A percentile compares a stretch with the other conserved stretches of the same genome.
Conservation (phyloP, 257 asterid genomes). For the Lycium barbarum region DNA sequence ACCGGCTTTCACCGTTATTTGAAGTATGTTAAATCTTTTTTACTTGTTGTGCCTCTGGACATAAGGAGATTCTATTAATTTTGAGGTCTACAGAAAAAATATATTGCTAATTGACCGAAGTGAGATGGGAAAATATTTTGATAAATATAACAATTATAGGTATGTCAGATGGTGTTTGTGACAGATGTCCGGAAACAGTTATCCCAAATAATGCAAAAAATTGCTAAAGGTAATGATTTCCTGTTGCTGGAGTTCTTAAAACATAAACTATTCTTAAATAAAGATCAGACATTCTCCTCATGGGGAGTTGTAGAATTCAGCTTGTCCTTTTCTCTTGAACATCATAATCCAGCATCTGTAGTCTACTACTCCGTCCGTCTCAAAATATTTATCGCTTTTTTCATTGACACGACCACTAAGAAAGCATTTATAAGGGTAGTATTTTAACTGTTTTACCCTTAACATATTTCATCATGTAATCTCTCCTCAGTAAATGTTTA, state of each 20-base stretch:
- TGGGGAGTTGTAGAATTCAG: neutral
- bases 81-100: slow-evolving; percentile 15
- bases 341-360: neutral
- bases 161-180: slow-evolving; percentile 88
- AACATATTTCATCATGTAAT: too few relatives aligned
- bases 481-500: too few relatives aligned
- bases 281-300: neutral
- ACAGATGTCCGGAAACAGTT: slow-evolving; percentile 79
- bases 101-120: slow-evolving; percentile 32
- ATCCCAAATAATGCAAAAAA: slow-evolving; percentile 87
- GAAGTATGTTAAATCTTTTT: too few relatives aligned
- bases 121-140: too few relatives aligned
- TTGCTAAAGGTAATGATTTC: slow-evolving; percentile 66
- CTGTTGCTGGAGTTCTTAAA: neutral
- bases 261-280: too few relatives aligned
- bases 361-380: too few relatives aligned
- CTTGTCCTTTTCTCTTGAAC: neutral
- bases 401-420: too few relatives aligned
- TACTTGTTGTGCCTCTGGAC: too few relatives aligned
- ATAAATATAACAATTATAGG: slow-evolving; percentile 41
- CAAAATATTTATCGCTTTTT: too few relatives aligned
- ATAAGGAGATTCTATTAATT: neutral
- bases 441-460: too few relatives aligned
- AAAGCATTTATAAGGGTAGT: too few relatives aligned
- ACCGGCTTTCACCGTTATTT: too few relatives aligned